Percentiles rank a stretch among this genome's conserved stretches.
Evolutionary conservation across 225 moss, liverwort and hornwort genomes (phyloP).

Genomic region (Physcomitrellopsis africana): DNA sequence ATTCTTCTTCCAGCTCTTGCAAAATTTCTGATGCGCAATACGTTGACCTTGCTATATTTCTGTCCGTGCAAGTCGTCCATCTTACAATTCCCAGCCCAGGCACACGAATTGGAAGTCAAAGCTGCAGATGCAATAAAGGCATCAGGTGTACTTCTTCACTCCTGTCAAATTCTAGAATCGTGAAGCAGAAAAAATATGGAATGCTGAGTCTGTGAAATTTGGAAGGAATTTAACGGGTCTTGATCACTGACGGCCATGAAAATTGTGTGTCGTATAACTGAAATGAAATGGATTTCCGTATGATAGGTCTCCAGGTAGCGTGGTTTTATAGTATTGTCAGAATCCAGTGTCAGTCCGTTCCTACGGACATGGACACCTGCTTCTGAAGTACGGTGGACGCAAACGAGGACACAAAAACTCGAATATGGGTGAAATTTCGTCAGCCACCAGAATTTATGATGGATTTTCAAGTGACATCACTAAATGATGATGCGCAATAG

Average conservation of each 20-base stretch:
- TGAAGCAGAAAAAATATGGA: conserved; percentile 19
- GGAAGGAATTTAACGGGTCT: conserved; percentile 20
- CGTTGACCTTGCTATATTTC: not conserved
- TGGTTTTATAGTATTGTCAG: conserved; percentile 39
- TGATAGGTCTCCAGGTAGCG: conserved; percentile 31
- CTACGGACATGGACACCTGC: conserved; percentile 30
- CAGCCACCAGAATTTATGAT: conserved; percentile 27
- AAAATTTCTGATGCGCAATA: not conserved
- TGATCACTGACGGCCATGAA: conserved; percentile 12
- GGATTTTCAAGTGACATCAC: conserved; percentile 28
- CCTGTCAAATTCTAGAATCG: conserved; percentile 21
- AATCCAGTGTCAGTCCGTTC: conserved; percentile 36
- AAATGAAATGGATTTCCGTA: conserved; percentile 22
- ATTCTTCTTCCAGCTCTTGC: not conserved
- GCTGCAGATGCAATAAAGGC: conserved; percentile 10
- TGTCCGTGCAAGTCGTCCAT: conserved; percentile 14
- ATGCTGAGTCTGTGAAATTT: conserved; percentile 18
- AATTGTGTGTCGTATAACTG: conserved; percentile 26
- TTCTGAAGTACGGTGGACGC: conserved; percentile 24
- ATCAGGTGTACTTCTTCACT: conserved; percentile 17
- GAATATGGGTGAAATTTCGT: conserved; percentile 17
- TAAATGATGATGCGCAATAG: conserved; percentile 11
- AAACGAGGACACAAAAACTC: conserved; percentile 12
- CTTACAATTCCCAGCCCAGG: not conserved
- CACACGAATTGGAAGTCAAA: conserved; percentile 15